Evolutionary conservation across 148 eudicot species (phyloP).

Genomic region (Vaccinium vitisidaea): DNA sequence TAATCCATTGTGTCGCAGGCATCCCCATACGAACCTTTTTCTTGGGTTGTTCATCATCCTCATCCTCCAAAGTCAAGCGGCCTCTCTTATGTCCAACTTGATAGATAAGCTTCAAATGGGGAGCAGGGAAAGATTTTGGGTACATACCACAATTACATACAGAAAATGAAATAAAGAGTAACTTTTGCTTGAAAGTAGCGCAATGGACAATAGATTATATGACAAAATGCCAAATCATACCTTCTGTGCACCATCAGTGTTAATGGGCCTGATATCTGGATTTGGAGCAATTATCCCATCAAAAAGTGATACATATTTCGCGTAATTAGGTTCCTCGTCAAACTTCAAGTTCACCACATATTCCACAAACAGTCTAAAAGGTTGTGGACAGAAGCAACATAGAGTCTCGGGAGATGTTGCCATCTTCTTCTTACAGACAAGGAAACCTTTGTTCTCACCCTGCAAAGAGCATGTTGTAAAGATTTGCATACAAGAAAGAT

Average conservation of each 20-base stretch:
- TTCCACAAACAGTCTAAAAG: constrained; percentile 65
- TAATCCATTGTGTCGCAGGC: constrained; percentile 88
- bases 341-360: constrained; percentile 71
- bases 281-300: constrained; percentile 76
- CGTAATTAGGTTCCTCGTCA: constrained; percentile 81
- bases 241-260: constrained; percentile 85
- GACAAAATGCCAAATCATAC: constrained; percentile 29
- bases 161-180: constrained; percentile 1
- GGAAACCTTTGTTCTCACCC: constrained; percentile 85
- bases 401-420: constrained; percentile 69
- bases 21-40: constrained; percentile 75
- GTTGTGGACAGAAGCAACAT: constrained; percentile 61
- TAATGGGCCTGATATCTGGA: constrained; percentile 65
- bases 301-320: constrained; percentile 70
- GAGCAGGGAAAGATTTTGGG: constrained; percentile 12
- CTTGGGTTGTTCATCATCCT: constrained; percentile 65
- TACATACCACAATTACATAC: neutral
- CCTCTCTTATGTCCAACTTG: constrained; percentile 82
- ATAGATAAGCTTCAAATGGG: constrained; percentile 45
- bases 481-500: neutral
- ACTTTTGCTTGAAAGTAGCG: neutral
- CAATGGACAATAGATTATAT: neutral
- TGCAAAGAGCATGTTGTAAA: constrained; percentile 25
- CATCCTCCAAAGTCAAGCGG: constrained; percentile 56
- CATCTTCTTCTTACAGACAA: constrained; percentile 92